Conservation (phyloP, 2,329 filamentous ascomycete genomes). For the Penicillium thymicola region DNA sequence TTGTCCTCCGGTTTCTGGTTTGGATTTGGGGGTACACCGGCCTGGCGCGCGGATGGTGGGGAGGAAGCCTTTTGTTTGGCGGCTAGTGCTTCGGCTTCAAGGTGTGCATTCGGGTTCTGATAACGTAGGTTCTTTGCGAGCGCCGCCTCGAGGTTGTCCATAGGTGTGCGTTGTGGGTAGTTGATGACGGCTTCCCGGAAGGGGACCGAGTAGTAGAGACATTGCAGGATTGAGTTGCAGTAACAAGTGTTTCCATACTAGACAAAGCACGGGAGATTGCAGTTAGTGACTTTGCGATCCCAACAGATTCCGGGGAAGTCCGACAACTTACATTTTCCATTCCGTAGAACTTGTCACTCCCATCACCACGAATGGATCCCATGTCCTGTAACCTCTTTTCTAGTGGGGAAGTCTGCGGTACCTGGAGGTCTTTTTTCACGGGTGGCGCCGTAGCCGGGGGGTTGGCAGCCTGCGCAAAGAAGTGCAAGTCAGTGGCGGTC, state of each 20-base stretch:
- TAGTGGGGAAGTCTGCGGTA: constrained; percentile 56
- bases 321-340: constrained; percentile 85
- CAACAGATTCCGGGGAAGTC: neutral
- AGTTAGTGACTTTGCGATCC: constrained; percentile 16
- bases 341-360: constrained; percentile 96
- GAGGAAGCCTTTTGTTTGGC: constrained; percentile 45
- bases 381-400: constrained; percentile 78
- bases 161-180: constrained; percentile 72
- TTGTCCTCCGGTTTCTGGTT: constrained; percentile 80
- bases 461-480: constrained; percentile 43
- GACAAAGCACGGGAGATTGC: constrained; percentile 5
- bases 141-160: constrained; percentile 64
- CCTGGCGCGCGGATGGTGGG: constrained; percentile 40
- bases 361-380: constrained; percentile 77
- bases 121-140: constrained; percentile 48
- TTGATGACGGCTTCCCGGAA: constrained; percentile 94
- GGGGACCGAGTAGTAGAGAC: constrained; percentile 88
- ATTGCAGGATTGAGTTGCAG: constrained; percentile 97
- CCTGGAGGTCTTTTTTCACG: constrained; percentile 59
- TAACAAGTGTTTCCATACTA: constrained; percentile 99
- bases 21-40: constrained; percentile 54
- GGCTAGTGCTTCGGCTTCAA: constrained; percentile 49
- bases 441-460: constrained; percentile 47
- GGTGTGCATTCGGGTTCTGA: constrained; percentile 59
- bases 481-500: constrained; percentile 17